Base-by-base conservation (phyloP, 192 early-diverging fungal genomes). In the Neocallimastix lanati region DNA sequence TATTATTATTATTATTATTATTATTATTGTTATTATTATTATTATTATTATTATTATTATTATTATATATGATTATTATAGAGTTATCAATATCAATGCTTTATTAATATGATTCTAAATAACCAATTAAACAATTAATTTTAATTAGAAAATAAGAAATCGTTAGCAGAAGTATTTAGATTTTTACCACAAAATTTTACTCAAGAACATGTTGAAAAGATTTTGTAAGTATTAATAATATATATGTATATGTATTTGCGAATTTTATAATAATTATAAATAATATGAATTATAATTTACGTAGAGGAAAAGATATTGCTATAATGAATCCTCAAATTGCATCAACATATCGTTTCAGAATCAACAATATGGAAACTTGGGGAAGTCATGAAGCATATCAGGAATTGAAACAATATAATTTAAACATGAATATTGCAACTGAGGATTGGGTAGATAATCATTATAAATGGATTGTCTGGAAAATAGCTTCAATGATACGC, bases 391-490 rank as follows among this genome's bases (percentile, higher is more conserved):
- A 91, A 21, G 91, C 90, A 0, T 78, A 81, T 13, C 28, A 82
- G 12, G 83, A 77, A 21, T 30, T 93, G 29, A 14, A 91, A 0
- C 77, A 77, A 9, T 79, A 38, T 78, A 90, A 90, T 30, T 87
- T 86, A 12, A 50, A 40, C 16, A 58, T 78, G 18, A 82, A 83
- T 37, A 78, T 85, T 7, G 82, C 83, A 7, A 79, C 85, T 0
- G 58, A 80, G 12, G 33, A 37, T 16, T 93, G 92, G 92, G 86
- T 91, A 0, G 14, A 15, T 18, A 92, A 93, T 77, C 92, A 93
- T 77, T 93, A 92, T 81, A 76, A 84, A 14, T 87, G 86, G 83
- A 90, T 93, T 80, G 86, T 92, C 6, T 93, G 92, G 92, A 92
- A 92, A 80, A 58, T 93, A 4, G 92, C 92, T 0, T 82, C 85